Conservation (phyloP, 805 yeast genomes). For the Cyberlindnera japonica region DNA sequence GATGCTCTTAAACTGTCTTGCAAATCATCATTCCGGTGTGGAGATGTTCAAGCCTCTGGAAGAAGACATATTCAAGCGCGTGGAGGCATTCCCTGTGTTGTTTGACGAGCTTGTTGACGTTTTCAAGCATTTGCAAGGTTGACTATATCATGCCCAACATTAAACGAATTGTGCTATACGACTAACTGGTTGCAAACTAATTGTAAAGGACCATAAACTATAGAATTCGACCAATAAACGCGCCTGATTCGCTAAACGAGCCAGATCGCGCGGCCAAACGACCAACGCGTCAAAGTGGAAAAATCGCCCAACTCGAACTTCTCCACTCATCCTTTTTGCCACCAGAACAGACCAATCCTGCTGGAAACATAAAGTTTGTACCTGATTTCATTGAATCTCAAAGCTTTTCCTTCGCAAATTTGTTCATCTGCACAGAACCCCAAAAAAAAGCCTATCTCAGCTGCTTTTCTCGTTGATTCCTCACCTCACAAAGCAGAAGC, state of each 20-base stretch:
- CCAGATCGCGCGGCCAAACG: background rate
- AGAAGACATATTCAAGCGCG: constrained; percentile 30
- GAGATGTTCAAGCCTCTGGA: constrained; percentile 32
- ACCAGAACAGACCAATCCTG: too few relatives aligned
- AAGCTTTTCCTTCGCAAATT: background rate
- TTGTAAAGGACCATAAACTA: background rate
- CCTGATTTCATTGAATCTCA: too few relatives aligned
- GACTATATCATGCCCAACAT: background rate
- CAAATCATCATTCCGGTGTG: constrained; percentile 30
- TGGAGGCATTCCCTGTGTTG: constrained; percentile 34
- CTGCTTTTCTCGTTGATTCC: background rate
- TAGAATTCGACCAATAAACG: too few relatives aligned
- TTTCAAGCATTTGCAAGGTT: constrained; percentile 21
- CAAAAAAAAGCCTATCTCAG: background rate
- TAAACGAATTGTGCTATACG: background rate
- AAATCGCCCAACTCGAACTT: constrained; percentile 8
- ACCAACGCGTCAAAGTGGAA: constrained; percentile 6
- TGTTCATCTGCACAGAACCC: background rate
- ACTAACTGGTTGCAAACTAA: background rate
- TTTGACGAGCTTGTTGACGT: constrained; percentile 26
- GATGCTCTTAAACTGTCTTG: constrained; percentile 34
- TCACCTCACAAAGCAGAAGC: background rate
- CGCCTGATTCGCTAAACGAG: constrained; percentile 4
- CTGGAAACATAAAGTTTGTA: background rate
- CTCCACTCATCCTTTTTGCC: too few relatives aligned